Evolutionary conservation across 495 filamentous ascomycete genomes (phyloP), one percentile per base, ranked within the genome.

Genomic region (Annulohypoxylon bovei): DNA sequence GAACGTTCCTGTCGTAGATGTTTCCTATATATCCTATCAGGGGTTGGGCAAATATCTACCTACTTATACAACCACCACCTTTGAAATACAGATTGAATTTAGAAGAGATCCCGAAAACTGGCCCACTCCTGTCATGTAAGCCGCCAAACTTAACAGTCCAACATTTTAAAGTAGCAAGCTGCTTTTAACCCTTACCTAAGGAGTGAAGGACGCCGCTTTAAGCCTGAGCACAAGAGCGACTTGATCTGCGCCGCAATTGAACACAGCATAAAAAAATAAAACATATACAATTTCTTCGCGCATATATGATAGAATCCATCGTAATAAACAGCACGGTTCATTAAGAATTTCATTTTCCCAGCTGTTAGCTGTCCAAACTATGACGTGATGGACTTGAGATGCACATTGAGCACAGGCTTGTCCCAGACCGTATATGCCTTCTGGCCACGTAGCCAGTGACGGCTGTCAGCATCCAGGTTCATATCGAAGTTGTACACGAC

Each of bases 401-500:
- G 7, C 20, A 49, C 46, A 12, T 20, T 0, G 9, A 49, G 46
- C 7, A 25, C 18, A 3, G 46, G 46, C 20, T 52, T 52, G 11
- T 52, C 49, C 23, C 49, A 52, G 2, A 52, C 7, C 1, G n/a
- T 11, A 4, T 52, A 52, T 9, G 7, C 20, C 49, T 52, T 52
- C 27, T 52, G 49, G 12, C 1, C 12, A 1, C 1, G n/a, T 0
- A 62, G 12, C 75, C 79, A 80, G 46, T 81, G 70, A 33, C 71
- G 37, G 6, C 70, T 71, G n/a, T 82, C 74, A 32, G 77, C 62
- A 6, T 16, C 33, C 1, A 84, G 58, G 68, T 80, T 72, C 67
- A 82, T 52, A 40, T 86, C 82, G 52, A 82, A 85, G 12, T 69
- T 75, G 66, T 72, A 86, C 0, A 83, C 32, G 32, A 86, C 42